phyloP scores from a whole-genome alignment of 305 asterid genomes.

The Coffea humblotiana region DNA sequence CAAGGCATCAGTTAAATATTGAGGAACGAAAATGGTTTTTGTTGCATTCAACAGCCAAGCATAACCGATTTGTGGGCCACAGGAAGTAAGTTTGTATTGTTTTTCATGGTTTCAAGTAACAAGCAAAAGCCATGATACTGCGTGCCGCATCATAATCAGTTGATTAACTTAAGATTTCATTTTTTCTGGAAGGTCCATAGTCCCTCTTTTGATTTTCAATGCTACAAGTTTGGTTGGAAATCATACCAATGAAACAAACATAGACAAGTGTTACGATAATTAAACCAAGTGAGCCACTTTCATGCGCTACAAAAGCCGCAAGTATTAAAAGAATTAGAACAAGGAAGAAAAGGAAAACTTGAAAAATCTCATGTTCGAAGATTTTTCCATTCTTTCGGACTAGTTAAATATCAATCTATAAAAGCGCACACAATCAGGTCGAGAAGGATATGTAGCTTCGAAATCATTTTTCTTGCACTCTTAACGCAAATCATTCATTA shows the following conservation, averaged over 20 bases:
- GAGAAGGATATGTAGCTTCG: too few species aligned
- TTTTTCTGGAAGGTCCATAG: not conserved
- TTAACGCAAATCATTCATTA: not conserved
- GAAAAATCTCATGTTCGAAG: not conserved
- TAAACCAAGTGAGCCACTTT: not conserved
- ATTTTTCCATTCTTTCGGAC: not conserved
- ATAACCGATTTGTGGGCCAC: not conserved
- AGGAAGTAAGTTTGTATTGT: not conserved
- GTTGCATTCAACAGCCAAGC: not conserved
- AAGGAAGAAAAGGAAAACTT: too few species aligned
- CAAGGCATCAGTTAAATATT: constrained; percentile 10
- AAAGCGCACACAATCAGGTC: not conserved
- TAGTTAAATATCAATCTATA: constrained; percentile 1
- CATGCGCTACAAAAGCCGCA: not conserved
- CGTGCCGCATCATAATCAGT: not conserved
- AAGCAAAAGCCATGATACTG: not conserved
- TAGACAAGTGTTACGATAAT: not conserved
- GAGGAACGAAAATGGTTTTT: not conserved
- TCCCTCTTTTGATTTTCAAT: too few species aligned
- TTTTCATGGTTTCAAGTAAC: not conserved
- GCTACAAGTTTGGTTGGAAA: not conserved
- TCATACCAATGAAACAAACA: not conserved
- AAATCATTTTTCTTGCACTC: not conserved
- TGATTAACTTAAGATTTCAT: not conserved
- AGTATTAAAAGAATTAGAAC: not conserved